Evolutionary conservation across 768 basidiomycete species (phyloP).

Genomic region (Daedaleopsis sinensis): DNA sequence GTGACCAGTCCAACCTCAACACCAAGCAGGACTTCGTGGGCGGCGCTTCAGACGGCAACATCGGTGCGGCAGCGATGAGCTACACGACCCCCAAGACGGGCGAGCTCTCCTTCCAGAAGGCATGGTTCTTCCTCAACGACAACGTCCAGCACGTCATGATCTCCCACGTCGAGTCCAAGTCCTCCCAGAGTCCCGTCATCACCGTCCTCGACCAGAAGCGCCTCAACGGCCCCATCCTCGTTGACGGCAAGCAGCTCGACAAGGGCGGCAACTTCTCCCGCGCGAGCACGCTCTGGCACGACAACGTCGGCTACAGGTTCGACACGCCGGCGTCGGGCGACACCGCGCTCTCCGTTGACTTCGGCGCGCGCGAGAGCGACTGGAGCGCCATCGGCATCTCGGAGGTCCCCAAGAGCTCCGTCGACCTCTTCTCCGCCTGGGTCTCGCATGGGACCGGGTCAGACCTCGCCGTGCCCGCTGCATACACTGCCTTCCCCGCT

Average conservation of each 20-base stretch:
- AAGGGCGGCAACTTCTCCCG: slow-evolving; percentile 28
- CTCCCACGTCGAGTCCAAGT: slow-evolving; percentile 42
- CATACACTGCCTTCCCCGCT: slow-evolving; percentile 63
- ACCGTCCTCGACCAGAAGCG: slow-evolving; percentile 71
- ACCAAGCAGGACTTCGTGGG: slow-evolving; percentile 67
- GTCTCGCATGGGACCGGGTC: slow-evolving; percentile 43
- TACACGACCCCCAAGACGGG: slow-evolving; percentile 66
- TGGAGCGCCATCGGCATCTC: slow-evolving; percentile 71
- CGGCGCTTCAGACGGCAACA: slow-evolving; percentile 58
- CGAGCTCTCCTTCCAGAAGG: slow-evolving; percentile 63
- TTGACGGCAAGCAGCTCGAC: slow-evolving; percentile 38
- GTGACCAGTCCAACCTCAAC: slow-evolving; percentile 42
- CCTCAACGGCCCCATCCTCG: slow-evolving; percentile 43
- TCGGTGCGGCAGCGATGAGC: slow-evolving; percentile 64
- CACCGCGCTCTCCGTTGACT: slow-evolving; percentile 39
- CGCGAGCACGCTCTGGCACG: slow-evolving; percentile 61
- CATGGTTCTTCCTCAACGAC: slow-evolving; percentile 72
- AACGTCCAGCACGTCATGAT: slow-evolving; percentile 68
- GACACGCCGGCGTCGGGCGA: slow-evolving; percentile 21
- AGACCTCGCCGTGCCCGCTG: slow-evolving; percentile 36
- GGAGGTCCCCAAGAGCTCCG: slow-evolving; percentile 54
- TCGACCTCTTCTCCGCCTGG: slow-evolving; percentile 69
- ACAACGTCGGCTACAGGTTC: slow-evolving; percentile 63
- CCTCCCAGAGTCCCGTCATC: slow-evolving; percentile 49
- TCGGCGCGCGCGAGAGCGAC: slow-evolving; percentile 54